Conservation (phyloP, 2,329 filamentous ascomycete genomes). For the Aureobasidium uvarum region DNA sequence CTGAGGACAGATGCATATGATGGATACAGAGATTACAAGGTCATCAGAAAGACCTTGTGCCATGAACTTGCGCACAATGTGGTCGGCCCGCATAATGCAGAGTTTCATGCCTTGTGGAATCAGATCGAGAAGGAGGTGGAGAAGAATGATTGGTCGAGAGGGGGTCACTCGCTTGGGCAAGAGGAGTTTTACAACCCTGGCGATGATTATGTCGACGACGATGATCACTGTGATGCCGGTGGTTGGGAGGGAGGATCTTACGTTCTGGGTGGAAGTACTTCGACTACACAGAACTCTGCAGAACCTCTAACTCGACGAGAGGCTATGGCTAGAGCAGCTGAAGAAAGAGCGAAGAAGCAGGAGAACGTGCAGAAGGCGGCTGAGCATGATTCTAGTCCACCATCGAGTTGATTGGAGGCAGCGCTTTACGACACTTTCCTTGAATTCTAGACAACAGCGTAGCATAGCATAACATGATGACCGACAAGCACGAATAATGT, state of each 20-base stretch:
- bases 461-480: neutral
- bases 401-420: neutral
- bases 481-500: neutral
- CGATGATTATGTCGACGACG: constrained; percentile 40
- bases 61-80: constrained; percentile 96
- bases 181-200: constrained; percentile 58
- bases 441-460: neutral
- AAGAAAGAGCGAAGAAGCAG: constrained; percentile 61
- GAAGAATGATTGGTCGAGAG: constrained; percentile 70
- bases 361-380: constrained; percentile 41
- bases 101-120: constrained; percentile 87
- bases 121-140: constrained; percentile 87
- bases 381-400: constrained; percentile 3
- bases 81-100: constrained; percentile 73
- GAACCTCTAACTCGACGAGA: constrained; percentile 66
- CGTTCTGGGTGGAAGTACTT: constrained; percentile 50
- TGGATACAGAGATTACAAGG: constrained; percentile 89
- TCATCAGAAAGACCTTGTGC: constrained; percentile 86
- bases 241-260: constrained; percentile 79
- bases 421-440: neutral
- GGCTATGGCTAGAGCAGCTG: constrained; percentile 69
- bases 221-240: constrained; percentile 64
- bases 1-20: constrained; percentile 92
- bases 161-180: constrained; percentile 62
- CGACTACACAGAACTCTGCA: constrained; percentile 32